A percentile compares a stretch with the other conserved stretches of the same genome.
These are phyloP conservation scores for Acer campestre DNA, from an alignment of 345 rosid species.

Conservation along the genomic window DNA sequence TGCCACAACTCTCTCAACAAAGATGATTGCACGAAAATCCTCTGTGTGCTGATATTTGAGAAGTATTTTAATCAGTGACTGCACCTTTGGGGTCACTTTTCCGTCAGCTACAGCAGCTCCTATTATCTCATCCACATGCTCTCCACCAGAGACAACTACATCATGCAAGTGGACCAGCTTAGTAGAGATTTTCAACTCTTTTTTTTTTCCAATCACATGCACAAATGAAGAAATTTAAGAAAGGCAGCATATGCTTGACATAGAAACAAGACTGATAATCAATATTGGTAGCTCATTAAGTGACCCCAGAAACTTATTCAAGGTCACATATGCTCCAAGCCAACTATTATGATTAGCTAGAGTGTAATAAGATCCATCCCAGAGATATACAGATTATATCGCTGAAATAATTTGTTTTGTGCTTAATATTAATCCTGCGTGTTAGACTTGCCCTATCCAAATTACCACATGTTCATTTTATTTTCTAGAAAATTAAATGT, in stretches of 20 bases:
- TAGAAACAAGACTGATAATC: not conserved
- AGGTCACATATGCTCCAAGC: constrained; percentile 13
- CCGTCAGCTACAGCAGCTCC: constrained; percentile 99
- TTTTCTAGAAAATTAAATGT: not conserved
- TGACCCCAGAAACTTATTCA: constrained; percentile 7
- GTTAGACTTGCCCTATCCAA: not conserved
- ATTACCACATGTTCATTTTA: not conserved
- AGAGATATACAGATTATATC: not conserved
- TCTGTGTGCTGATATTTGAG: constrained; percentile 83
- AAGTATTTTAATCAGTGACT: constrained; percentile 81
- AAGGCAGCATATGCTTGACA: not conserved
- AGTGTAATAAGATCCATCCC: not conserved
- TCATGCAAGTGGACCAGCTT: constrained; percentile 23
- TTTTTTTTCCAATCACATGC: constrained; percentile 3
- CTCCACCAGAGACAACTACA: constrained; percentile 94
- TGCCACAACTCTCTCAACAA: constrained; percentile 97
- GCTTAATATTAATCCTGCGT: not conserved
- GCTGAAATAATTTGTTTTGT: constrained; percentile 6
- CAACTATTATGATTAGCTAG: not conserved
- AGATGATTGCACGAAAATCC: constrained; percentile 97
- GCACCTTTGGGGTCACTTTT: constrained; percentile 98
- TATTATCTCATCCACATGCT: constrained; percentile 88
- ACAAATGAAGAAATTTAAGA: not conserved
- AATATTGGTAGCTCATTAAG: constrained; percentile 7
- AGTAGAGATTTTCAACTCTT: constrained; percentile 2